Conservation (phyloP, 1,284 basidiomycete genomes). For the Porphyrellus sp. region DNA sequence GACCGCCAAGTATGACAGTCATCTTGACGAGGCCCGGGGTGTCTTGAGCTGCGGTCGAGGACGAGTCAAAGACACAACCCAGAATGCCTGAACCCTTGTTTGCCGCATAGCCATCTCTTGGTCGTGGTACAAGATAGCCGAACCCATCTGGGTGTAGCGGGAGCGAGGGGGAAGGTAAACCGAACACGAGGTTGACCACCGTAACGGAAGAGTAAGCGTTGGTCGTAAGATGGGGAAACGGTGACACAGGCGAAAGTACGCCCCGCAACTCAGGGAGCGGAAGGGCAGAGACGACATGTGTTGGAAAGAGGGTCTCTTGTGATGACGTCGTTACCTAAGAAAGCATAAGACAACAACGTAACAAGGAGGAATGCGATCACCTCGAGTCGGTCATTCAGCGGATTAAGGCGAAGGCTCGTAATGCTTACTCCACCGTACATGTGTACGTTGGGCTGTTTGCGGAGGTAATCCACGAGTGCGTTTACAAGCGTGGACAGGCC, state of each 20-base stretch:
- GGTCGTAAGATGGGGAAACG: conserved; percentile 47
- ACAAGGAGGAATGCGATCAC: conserved; percentile 35
- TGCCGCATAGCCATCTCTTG: conserved; percentile 46
- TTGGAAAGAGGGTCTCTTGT: conserved; percentile 41
- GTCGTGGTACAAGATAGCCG: conserved; percentile 90
- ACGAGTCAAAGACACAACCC: conserved; percentile 84
- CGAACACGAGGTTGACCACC: conserved; percentile 75
- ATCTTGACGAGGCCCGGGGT: conserved; percentile 55
- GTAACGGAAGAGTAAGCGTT: conserved; percentile 67
- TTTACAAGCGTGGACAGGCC: conserved; percentile 73
- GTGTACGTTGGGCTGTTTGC: conserved; percentile 52
- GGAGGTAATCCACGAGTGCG: conserved; percentile 52
- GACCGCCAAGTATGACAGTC: conserved; percentile 91
- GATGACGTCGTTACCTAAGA: conserved; percentile 44
- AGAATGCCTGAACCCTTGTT: conserved; percentile 55
- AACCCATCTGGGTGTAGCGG: conserved; percentile 80
- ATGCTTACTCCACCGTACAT: conserved; percentile 49
- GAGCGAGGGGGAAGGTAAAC: conserved; percentile 37
- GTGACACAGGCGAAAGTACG: conserved; percentile 43
- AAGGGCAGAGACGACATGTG: conserved; percentile 67
- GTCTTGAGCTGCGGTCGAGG: conserved; percentile 70
- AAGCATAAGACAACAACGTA: conserved; percentile 11
- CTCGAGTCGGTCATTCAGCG: conserved; percentile 41
- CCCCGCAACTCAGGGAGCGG: conserved; percentile 66
- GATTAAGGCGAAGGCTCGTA: conserved; percentile 36